These are phyloP conservation scores for Diversispora eburnea DNA, from an alignment of 192 early-diverging fungal genomes.

Conservation along the genomic window DNA sequence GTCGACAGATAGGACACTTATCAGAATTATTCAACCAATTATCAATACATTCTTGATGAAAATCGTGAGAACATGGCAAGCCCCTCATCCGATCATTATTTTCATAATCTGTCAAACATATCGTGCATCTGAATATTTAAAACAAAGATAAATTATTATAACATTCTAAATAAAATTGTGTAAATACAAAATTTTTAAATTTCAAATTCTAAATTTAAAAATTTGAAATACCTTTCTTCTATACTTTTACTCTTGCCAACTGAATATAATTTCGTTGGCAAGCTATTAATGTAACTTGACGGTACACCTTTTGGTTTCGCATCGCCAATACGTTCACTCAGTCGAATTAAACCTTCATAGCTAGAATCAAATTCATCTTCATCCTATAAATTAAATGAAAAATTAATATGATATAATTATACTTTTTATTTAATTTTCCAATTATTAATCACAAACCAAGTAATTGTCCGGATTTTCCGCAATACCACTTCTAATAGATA, in stretches of 20 bases:
- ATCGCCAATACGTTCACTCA: conserved; percentile 36
- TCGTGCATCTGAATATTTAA: conserved; percentile 35
- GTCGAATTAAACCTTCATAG: conserved; percentile 33
- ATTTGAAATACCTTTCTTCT: conserved; percentile 15
- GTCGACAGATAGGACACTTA: conserved; percentile 51
- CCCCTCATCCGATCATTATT: conserved; percentile 43
- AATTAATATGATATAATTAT: not conserved
- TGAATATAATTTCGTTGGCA: conserved; percentile 17
- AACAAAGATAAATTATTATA: not conserved
- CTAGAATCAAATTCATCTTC: conserved; percentile 38
- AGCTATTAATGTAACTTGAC: conserved; percentile 11
- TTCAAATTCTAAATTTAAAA: not conserved
- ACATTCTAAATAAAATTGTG: not conserved
- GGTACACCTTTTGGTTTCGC: conserved; percentile 37
- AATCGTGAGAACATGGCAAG: conserved; percentile 52
- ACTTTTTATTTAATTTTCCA: not conserved
- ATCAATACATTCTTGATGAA: conserved; percentile 53
- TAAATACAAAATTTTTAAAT: not conserved
- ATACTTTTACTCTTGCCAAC: not conserved
- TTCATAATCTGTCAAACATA: conserved; percentile 53
- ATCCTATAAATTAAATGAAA: conserved; percentile 25
- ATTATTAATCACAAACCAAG: conserved; percentile 11
- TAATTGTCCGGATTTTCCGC: conserved; percentile 30
- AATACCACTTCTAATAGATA: conserved; percentile 19
- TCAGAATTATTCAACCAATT: conserved; percentile 50